These are phyloP conservation scores for Mycosphaerella arachidis DNA, from an alignment of 2,329 filamentous ascomycete species.

Conservation along the genomic window DNA sequence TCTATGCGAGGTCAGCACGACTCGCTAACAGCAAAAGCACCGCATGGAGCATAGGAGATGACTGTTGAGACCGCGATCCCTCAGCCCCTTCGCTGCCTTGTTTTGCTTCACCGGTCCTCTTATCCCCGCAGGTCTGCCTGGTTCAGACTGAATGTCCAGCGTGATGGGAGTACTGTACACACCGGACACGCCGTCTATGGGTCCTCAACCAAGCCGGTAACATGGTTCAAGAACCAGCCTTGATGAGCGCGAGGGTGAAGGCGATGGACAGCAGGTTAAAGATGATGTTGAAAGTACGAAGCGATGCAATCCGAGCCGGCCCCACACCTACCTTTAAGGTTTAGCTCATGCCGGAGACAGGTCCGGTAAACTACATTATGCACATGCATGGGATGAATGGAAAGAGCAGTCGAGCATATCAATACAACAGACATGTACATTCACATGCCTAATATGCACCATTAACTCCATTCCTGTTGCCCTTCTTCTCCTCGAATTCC, in stretches of 20 bases:
- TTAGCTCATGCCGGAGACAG: background rate
- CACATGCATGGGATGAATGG: background rate
- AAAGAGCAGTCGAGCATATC: background rate
- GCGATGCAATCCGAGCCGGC: background rate
- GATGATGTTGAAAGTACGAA: background rate
- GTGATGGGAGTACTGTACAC: background rate
- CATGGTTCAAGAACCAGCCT: background rate
- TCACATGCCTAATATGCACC: background rate
- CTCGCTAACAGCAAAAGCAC: background rate
- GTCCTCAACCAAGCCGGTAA: background rate
- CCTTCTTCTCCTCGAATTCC: conserved; percentile 18
- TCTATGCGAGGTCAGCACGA: background rate
- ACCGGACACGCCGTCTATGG: background rate
- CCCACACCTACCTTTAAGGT: background rate
- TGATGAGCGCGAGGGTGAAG: background rate
- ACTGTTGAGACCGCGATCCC: background rate
- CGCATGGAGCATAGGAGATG: background rate
- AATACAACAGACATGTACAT: background rate
- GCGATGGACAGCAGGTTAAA: background rate
- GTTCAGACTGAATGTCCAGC: background rate
- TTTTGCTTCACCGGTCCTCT: background rate
- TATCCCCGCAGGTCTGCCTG: background rate
- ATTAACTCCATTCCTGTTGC: conserved; percentile 3
- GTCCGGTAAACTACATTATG: too few species aligned
- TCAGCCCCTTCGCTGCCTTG: background rate